Evolutionary conservation across 2,329 filamentous ascomycete species (phyloP).

Genomic region (Colletotrichum sp.): DNA sequence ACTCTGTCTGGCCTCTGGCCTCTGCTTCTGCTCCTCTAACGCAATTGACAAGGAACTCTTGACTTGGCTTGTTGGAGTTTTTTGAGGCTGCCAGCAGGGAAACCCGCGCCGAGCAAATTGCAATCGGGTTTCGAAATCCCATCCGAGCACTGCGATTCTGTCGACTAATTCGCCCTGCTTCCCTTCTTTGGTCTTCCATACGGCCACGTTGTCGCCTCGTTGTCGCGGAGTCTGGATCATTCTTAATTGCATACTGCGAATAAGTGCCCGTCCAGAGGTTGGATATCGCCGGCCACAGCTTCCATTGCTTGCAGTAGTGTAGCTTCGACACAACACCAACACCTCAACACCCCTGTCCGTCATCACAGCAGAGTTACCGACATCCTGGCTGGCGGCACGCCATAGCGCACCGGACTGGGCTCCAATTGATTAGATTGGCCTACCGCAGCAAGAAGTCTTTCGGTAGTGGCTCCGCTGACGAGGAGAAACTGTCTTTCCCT

Average conservation of each 20-base stretch:
- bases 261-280: background rate
- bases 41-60: background rate
- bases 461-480: background rate
- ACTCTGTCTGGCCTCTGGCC: background rate
- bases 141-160: background rate
- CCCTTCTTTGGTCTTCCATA: background rate
- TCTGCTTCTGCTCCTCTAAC: background rate
- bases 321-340: background rate
- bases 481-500: background rate
- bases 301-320: background rate
- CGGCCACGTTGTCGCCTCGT: background rate
- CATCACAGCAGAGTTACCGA: background rate
- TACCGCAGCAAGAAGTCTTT: background rate
- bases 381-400: background rate
- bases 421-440: background rate
- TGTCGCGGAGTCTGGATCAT: background rate
- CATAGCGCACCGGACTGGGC: background rate
- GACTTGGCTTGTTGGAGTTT: background rate
- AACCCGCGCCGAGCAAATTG: background rate
- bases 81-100: slow-evolving; percentile 12
- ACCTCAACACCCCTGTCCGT: background rate
- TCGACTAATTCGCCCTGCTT: slow-evolving; percentile 5
- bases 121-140: slow-evolving; percentile 16
- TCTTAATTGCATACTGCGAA: background rate
- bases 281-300: background rate